Percentiles rank a stretch among this genome's conserved stretches.
phyloP scores from a whole-genome alignment of 306 rosid genomes.

The Casuarina cunninghamiana region DNA sequence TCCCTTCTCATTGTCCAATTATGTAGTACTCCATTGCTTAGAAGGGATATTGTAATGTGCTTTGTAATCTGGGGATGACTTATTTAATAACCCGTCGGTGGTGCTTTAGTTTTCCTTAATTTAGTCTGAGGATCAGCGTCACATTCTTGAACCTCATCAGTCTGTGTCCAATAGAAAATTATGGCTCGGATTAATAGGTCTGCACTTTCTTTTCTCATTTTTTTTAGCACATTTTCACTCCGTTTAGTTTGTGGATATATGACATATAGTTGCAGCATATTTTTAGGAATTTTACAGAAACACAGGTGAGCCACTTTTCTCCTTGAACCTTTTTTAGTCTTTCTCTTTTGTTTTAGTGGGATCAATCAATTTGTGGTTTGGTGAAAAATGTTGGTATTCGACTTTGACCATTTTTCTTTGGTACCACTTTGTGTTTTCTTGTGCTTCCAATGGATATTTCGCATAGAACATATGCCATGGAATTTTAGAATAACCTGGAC shows the following conservation, averaged over 20 bases:
- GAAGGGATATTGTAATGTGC: background rate
- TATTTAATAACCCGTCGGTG: background rate
- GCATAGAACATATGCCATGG: background rate
- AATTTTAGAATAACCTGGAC: background rate
- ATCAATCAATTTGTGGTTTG: background rate
- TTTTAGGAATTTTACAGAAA: background rate
- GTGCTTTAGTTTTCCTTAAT: conserved; percentile 3
- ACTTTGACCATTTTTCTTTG: background rate
- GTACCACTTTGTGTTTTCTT: background rate
- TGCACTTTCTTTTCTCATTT: background rate
- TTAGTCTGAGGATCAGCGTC: background rate
- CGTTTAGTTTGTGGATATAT: background rate
- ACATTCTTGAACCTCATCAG: background rate
- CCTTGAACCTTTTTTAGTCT: background rate
- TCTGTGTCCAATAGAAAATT: background rate
- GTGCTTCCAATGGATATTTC: background rate
- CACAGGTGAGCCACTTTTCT: background rate
- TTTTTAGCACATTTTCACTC: background rate
- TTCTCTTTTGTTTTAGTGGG: background rate
- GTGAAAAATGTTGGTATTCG: background rate
- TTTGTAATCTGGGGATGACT: background rate
- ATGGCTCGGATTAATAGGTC: background rate
- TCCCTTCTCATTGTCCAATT: background rate
- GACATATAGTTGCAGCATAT: background rate
- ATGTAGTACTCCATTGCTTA: background rate